Base-by-base conservation (phyloP, 140 eudicot genomes). In the Senecio squalidus region DNA sequence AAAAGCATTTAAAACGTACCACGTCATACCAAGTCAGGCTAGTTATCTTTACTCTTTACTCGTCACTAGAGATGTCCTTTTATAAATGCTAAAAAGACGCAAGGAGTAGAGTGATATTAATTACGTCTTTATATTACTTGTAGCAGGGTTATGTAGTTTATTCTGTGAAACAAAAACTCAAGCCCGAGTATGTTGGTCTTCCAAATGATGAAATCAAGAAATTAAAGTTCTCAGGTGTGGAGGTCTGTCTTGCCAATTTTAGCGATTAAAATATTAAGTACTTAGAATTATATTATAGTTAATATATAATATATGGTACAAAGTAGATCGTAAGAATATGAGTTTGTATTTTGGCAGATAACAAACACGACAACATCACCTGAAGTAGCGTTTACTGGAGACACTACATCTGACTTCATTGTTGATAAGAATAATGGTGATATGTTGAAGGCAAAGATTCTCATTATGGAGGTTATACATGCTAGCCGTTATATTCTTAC, bases 311-410 rank as follows among this genome's bases (percentile, higher is more conserved):
- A 64, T 38, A 22, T 48, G 27, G 18, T 54, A 59, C 17, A 39
- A 69, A 39, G 56, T 59, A 18, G 41, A 44, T 47, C 45, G 8
- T 36, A 56, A 66, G 28, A 11, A 3, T 2, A 14, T 20, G n/a
- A 55, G 0, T 31, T 74, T 71, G 34, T 38, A 7, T 52, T 60
- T 72, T 62, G 47, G 30, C 82, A 92, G 99, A 80, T 92, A 46
- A 92, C 93, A 15, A n/a, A 69, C 68, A 84, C 88, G 22, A 60
- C 70, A 6, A 81, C 95, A 65, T 58, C 94, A 57, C 94, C 99
- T 55, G 99, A 92, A 71, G 73, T 92, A 60, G 95, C 99, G 34
- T 92, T 84, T 76, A 87, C 99, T 0, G 99, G 99, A 44, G 99
- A 92, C 67, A 92, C 99, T 14, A 88, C 79, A 76, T 81, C 96